Percentiles rank a stretch among this genome's conserved stretches.
Evolutionary conservation across 495 filamentous ascomycete species (phyloP).

Genomic region (Xylaria bambusicola): DNA sequence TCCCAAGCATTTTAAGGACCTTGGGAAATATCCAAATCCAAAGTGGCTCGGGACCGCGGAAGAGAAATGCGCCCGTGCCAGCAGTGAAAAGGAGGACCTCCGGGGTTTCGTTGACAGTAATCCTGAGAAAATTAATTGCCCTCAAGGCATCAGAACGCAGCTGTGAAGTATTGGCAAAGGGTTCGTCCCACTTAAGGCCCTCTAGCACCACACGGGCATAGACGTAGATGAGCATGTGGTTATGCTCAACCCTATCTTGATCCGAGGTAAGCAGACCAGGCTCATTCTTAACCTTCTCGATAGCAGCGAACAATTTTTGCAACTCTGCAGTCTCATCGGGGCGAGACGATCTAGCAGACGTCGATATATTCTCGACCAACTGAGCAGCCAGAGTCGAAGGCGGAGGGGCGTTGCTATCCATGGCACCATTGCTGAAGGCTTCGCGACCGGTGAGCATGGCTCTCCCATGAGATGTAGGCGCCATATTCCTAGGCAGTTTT

Average conservation of each 20-base stretch:
- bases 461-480: constrained; percentile 36
- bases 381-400: constrained; percentile 72
- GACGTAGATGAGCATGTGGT: constrained; percentile 80
- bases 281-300: constrained; percentile 45
- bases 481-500: constrained; percentile 27
- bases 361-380: constrained; percentile 58
- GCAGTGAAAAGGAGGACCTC: constrained; percentile 60
- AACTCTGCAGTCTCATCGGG: constrained; percentile 47
- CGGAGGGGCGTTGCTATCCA: constrained; percentile 43
- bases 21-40: constrained; percentile 78
- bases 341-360: constrained; percentile 38
- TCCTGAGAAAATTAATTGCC: constrained; percentile 63
- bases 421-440: constrained; percentile 20
- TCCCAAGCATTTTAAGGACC: constrained; percentile 59
- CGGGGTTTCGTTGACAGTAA: constrained; percentile 73
- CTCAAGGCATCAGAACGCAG: constrained; percentile 67
- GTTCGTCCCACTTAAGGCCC: constrained; percentile 58
- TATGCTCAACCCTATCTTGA: constrained; percentile 69
- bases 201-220: constrained; percentile 81
- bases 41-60: constrained; percentile 62
- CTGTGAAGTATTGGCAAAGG: constrained; percentile 55
- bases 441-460: constrained; percentile 24
- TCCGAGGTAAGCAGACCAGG: constrained; percentile 44
- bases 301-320: constrained; percentile 40
- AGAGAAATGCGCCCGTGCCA: constrained; percentile 38